These are phyloP conservation scores for Leccinum subgranulosum DNA, from an alignment of 768 basidiomycete genomes.

Conservation along the genomic window DNA sequence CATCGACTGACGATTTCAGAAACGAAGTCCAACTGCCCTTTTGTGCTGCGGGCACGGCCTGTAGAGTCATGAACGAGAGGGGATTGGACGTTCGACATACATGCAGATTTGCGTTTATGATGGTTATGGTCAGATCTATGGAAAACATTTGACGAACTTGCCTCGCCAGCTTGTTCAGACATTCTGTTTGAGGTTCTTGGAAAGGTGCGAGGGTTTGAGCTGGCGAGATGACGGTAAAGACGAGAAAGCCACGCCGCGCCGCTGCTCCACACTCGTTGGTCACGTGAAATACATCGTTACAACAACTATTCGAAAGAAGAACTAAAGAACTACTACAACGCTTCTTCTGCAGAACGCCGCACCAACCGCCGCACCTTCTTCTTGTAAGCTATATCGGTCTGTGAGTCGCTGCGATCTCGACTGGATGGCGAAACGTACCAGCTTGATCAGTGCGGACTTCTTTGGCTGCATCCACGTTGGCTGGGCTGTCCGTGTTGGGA, in stretches of 20 bases:
- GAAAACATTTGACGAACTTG: slow-evolving; percentile 26
- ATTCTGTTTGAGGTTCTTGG: slow-evolving; percentile 17
- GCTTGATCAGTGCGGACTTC: slow-evolving; percentile 66
- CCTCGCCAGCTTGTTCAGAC: slow-evolving; percentile 44
- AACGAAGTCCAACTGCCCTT: slow-evolving; percentile 87
- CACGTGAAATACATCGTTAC: slow-evolving; percentile 18
- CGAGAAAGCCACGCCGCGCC: neutral
- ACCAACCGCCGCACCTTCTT: slow-evolving; percentile 94
- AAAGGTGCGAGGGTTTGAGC: neutral
- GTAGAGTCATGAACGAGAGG: slow-evolving; percentile 18
- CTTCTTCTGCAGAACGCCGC: slow-evolving; percentile 86
- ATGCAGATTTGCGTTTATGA: slow-evolving; percentile 31
- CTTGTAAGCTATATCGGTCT: slow-evolving; percentile 62
- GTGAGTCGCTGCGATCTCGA: slow-evolving; percentile 10
- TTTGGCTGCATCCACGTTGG: slow-evolving; percentile 95
- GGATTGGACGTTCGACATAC: slow-evolving; percentile 31
- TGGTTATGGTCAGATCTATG: slow-evolving; percentile 22
- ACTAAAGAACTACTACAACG: slow-evolving; percentile 47
- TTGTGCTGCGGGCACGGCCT: slow-evolving; percentile 80
- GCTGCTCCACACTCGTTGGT: slow-evolving; percentile 1
- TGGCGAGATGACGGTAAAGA: slow-evolving; percentile 15
- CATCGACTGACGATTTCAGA: slow-evolving; percentile 73
- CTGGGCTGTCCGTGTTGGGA: slow-evolving; percentile 90
- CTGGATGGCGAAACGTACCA: slow-evolving; percentile 39
- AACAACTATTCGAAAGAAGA: slow-evolving; percentile 5